Percentiles rank a stretch among this genome's conserved stretches.
Conservation (phyloP, 2,329 filamentous ascomycete species). For the Ophiostoma piceae region DNA sequence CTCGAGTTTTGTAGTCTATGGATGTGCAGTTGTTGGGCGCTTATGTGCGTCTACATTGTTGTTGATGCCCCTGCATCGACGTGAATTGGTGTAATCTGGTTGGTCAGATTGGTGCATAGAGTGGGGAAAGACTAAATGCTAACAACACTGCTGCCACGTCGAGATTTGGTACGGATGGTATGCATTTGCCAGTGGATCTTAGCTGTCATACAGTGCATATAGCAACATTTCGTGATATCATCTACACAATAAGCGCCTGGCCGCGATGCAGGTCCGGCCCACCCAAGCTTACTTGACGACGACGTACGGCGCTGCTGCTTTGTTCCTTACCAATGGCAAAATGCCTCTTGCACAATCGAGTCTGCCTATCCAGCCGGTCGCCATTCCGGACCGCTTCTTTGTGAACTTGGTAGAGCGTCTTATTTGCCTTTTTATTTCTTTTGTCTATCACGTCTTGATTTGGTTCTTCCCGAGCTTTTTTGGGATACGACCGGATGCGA, state of each 20-base stretch:
- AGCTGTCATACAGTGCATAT: background rate
- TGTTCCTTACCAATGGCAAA: background rate
- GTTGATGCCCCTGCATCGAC: background rate
- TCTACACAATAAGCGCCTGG: background rate
- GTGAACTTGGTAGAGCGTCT: no score
- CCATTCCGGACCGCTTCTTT: background rate
- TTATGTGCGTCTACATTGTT: background rate
- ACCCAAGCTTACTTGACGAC: background rate
- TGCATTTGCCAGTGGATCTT: no score
- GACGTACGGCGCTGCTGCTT: background rate
- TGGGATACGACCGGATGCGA: no score
- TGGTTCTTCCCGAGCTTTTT: no score
- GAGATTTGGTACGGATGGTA: background rate
- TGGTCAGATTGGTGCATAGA: background rate
- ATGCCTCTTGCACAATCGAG: background rate
- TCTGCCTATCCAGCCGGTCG: background rate
- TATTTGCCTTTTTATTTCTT: no score
- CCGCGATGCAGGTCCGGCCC: background rate
- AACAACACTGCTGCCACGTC: background rate
- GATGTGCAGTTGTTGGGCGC: slow-evolving; percentile 3
- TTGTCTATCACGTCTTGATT: no score
- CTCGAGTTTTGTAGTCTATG: background rate
- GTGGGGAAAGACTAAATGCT: background rate
- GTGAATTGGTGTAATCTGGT: slow-evolving; percentile 8
- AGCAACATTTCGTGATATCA: background rate